Conservation (phyloP, 2,329 filamentous ascomycete genomes). For the Pestalotiopsis sp. region DNA sequence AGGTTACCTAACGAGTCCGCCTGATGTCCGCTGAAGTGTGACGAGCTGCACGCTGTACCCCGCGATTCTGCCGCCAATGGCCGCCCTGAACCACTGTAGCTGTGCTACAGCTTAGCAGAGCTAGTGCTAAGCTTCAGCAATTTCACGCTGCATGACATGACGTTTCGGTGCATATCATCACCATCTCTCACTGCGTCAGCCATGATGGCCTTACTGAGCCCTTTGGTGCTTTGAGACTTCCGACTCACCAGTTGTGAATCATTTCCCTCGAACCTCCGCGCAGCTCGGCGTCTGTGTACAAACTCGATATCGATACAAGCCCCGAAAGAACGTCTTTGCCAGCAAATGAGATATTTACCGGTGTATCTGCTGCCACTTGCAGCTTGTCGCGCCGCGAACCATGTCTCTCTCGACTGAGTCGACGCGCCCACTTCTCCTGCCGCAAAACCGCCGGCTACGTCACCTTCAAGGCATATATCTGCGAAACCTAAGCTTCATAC, state of each 20-base stretch:
- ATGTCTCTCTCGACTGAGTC: slow-evolving; percentile 17
- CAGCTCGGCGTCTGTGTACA: neutral
- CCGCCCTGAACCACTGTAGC: slow-evolving; percentile 3
- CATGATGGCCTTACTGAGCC: neutral
- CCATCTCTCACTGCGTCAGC: neutral
- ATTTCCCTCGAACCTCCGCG: neutral
- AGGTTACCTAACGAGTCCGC: neutral
- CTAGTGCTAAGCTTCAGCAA: neutral
- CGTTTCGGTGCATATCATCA: slow-evolving; percentile 8
- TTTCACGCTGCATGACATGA: neutral
- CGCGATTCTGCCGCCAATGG: slow-evolving; percentile 14
- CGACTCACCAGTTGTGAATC: neutral
- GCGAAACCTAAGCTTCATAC: slow-evolving; percentile 77
- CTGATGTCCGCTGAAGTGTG: neutral
- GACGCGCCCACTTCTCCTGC: slow-evolving; percentile 42
- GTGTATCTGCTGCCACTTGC: slow-evolving; percentile 3
- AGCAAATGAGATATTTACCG: slow-evolving; percentile 5
- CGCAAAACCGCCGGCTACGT: slow-evolving; percentile 84
- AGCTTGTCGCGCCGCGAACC: neutral
- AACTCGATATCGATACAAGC: neutral
- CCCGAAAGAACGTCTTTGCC: too few relatives aligned
- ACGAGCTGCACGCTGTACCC: neutral
- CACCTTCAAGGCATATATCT: slow-evolving; percentile 87
- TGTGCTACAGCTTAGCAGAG: neutral
- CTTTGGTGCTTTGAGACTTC: neutral